A percentile compares a stretch with the other conserved stretches of the same genome.
These are phyloP conservation scores for Penicillium sclerotigenum DNA, from an alignment of 2,329 filamentous ascomycete species.

Conservation along the genomic window DNA sequence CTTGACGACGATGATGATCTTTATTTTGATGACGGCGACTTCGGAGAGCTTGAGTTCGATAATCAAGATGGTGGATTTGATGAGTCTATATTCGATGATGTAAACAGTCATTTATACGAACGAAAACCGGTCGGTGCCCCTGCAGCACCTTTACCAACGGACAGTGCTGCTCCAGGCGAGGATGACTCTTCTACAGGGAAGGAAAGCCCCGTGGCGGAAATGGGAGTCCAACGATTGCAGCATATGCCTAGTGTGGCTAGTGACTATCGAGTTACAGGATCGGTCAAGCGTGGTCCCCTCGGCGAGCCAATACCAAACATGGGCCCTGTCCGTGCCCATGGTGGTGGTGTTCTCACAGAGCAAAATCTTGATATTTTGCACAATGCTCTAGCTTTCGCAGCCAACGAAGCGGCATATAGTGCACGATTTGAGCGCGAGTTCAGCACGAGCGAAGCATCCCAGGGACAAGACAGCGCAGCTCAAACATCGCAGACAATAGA, in stretches of 20 bases:
- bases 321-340: conserved; percentile 37
- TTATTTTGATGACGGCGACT: conserved; percentile 49
- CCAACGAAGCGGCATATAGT: conserved; percentile 69
- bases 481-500: conserved; percentile 37
- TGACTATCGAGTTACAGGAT: conserved; percentile 25
- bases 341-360: conserved; percentile 47
- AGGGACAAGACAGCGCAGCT: conserved; percentile 35
- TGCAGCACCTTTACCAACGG: conserved; percentile 7
- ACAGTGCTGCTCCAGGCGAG: neutral
- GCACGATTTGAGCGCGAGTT: conserved; percentile 68
- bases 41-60: conserved; percentile 39
- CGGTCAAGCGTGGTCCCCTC: conserved; percentile 24
- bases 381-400: conserved; percentile 76
- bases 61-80: conserved; percentile 41
- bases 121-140: conserved; percentile 29
- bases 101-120: conserved; percentile 44
- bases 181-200: conserved; percentile 12
- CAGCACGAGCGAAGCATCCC: conserved; percentile 46
- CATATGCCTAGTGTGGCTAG: conserved; percentile 39
- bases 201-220: conserved; percentile 13
- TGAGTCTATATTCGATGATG: conserved; percentile 50
- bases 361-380: conserved; percentile 71
- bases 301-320: conserved; percentile 27
- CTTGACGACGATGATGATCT: conserved; percentile 40
- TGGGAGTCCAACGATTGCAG: conserved; percentile 23